Evolutionary conservation across 495 filamentous ascomycete species (phyloP).

Genomic region (Pyronema omphalodes): DNA sequence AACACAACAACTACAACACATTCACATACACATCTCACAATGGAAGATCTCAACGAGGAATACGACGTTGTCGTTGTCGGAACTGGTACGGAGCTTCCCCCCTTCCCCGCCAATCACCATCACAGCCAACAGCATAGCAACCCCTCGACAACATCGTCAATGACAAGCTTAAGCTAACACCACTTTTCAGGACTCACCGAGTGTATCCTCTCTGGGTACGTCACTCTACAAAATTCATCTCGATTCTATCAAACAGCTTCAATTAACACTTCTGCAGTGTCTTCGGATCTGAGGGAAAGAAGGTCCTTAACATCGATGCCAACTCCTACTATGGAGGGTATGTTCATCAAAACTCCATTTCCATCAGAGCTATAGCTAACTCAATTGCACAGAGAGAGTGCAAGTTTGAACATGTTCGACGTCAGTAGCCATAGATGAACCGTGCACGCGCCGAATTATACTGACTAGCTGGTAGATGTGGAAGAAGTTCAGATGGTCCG

Average conservation of each 20-base stretch:
- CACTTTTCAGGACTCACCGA: constrained; percentile 67
- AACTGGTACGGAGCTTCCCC: constrained; percentile 47
- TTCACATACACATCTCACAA: constrained; percentile 9
- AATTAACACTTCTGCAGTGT: constrained; percentile 36
- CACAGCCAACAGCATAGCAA: neutral
- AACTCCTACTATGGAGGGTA: constrained; percentile 98
- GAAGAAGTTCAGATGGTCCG: constrained; percentile 25
- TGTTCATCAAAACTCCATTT: constrained; percentile 24
- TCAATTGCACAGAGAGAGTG: constrained; percentile 17
- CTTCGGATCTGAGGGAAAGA: constrained; percentile 95
- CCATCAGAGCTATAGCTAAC: neutral
- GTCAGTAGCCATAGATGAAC: constrained; percentile 6
- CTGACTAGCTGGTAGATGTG: constrained; percentile 19
- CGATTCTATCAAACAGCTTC: too few species aligned
- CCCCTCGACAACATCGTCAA: neutral
- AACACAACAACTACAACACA: neutral
- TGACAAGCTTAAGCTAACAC: constrained; percentile 5
- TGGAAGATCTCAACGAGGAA: constrained; percentile 82
- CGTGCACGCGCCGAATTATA: neutral
- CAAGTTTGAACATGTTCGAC: constrained; percentile 22
- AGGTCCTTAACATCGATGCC: constrained; percentile 96
- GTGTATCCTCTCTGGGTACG: constrained; percentile 92
- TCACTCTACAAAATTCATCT: neutral
- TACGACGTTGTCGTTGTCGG: constrained; percentile 98
- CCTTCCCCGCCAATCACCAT: constrained; percentile 22